Conservation (phyloP, 2,329 filamentous ascomycete genomes). For the Alternaria ventricosa region DNA sequence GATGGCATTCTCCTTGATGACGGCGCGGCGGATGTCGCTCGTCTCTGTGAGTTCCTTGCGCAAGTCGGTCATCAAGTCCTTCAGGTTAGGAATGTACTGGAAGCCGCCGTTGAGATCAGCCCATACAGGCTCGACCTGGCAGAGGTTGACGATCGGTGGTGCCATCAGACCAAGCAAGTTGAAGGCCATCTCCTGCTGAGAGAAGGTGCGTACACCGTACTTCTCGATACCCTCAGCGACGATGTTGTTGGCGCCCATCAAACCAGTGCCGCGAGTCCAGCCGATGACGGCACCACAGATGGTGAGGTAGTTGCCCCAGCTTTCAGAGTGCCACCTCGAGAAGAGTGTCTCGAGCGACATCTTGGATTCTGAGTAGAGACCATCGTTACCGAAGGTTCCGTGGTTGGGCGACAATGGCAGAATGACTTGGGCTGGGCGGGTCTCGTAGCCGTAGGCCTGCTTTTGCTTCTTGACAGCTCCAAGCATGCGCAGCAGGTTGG, state of each 20-base stretch:
- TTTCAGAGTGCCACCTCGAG: constrained; percentile 98
- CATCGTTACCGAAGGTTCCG: constrained; percentile 96
- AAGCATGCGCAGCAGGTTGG: constrained; percentile 90
- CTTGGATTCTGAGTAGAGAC: constrained; percentile 98
- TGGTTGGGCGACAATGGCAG: constrained; percentile 97
- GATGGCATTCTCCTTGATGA: constrained; percentile 92
- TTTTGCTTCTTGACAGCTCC: constrained; percentile 93
- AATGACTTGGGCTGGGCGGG: constrained; percentile 94
- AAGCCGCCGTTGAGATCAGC: constrained; percentile 97
- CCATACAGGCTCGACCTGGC: constrained; percentile 93
- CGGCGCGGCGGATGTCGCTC: constrained; percentile 89
- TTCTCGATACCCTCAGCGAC: constrained; percentile 96
- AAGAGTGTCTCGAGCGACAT: constrained; percentile 96
- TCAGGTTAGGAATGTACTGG: constrained; percentile 95
- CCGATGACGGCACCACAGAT: constrained; percentile 98
- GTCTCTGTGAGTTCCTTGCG: constrained; percentile 95
- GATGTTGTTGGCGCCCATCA: constrained; percentile 98
- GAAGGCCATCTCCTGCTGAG: constrained; percentile 99
- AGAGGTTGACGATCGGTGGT: constrained; percentile 90
- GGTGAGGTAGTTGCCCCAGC: constrained; percentile 96
- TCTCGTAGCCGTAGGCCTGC: constrained; percentile 85
- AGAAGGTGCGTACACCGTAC: constrained; percentile 97
- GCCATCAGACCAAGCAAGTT: constrained; percentile 97
- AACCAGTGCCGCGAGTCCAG: constrained; percentile 96
- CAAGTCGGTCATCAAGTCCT: constrained; percentile 90